Percentiles rank a stretch among this genome's conserved stretches.
These are phyloP conservation scores for Voacanga thouarsii DNA, from an alignment of 257 asterid species.

Conservation along the genomic window DNA sequence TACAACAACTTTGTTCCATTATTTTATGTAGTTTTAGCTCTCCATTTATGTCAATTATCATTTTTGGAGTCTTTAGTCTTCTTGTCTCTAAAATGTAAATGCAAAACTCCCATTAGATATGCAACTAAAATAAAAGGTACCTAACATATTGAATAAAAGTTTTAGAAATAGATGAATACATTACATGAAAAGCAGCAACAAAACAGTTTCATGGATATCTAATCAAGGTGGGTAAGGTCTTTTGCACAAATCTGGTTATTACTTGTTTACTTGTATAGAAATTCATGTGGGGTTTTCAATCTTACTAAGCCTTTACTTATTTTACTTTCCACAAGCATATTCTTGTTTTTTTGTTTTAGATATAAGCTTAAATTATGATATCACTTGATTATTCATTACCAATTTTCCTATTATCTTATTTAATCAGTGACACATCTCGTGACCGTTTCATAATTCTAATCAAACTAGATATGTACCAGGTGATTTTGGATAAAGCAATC, in stretches of 20 bases:
- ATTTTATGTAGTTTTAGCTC: background rate
- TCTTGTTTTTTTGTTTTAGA: background rate
- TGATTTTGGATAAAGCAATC: conserved; percentile 88
- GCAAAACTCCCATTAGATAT: background rate
- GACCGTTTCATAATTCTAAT: background rate
- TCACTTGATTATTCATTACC: background rate
- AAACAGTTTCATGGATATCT: background rate
- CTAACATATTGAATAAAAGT: background rate
- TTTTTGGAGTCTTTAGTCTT: background rate
- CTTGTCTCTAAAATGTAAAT: background rate
- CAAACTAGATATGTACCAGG: conserved; percentile 38
- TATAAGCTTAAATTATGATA: background rate
- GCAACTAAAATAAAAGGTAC: background rate
- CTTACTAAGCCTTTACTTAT: background rate
- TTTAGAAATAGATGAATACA: background rate
- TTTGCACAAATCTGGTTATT: background rate
- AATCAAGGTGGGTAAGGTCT: background rate
- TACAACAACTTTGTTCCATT: background rate
- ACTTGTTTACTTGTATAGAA: too few relatives aligned
- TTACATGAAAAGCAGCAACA: background rate
- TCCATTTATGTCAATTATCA: background rate
- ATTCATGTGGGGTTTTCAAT: background rate
- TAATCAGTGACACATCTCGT: background rate
- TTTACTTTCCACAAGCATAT: background rate
- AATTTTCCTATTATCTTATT: background rate